Conservation (phyloP, 441 rosid species). For the Populus hybrid region DNA sequence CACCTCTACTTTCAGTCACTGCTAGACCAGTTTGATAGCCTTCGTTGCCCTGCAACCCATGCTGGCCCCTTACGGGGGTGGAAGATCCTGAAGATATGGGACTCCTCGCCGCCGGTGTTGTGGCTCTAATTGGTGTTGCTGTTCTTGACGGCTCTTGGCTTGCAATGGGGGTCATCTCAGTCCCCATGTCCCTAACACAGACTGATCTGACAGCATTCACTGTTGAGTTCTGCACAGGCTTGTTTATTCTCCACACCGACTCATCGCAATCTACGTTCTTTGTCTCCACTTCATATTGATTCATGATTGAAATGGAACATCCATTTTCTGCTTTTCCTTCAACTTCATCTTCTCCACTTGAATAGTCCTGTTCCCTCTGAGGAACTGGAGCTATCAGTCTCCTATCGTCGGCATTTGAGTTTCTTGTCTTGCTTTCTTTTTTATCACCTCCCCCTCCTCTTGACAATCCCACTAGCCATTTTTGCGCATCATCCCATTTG, state of each 20-base stretch:
- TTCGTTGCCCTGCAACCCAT: conserved; percentile 23
- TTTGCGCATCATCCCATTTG: conserved; percentile 97
- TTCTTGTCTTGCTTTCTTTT: conserved; percentile 52
- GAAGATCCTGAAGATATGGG: conserved; percentile 77
- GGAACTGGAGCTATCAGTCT: conserved; percentile 81
- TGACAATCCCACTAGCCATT: conserved; percentile 82
- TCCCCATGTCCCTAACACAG: conserved; percentile 91
- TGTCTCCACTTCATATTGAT: conserved; percentile 41
- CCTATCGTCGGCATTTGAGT: conserved; percentile 86
- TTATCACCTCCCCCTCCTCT: conserved; percentile 47
- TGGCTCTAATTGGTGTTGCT: conserved; percentile 74
- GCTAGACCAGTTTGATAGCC: conserved; percentile 25
- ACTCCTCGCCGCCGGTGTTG: conserved; percentile 67
- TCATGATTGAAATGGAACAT: conserved; percentile 17
- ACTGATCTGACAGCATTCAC: conserved; percentile 55
- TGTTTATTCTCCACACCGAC: conserved; percentile 58
- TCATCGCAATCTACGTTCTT: conserved; percentile 73
- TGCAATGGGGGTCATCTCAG: conserved; percentile 92
- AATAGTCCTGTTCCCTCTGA: conserved; percentile 61
- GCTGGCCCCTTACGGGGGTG: conserved; percentile 55
- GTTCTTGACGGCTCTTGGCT: conserved; percentile 96
- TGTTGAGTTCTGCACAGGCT: conserved; percentile 37
- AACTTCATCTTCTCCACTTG: conserved; percentile 44
- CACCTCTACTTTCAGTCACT: conserved; percentile 24
- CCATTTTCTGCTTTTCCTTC: conserved; percentile 30